These are phyloP conservation scores for Talaromyces atroroseus DNA, from an alignment of 2,329 filamentous ascomycete species.

Conservation along the genomic window DNA sequence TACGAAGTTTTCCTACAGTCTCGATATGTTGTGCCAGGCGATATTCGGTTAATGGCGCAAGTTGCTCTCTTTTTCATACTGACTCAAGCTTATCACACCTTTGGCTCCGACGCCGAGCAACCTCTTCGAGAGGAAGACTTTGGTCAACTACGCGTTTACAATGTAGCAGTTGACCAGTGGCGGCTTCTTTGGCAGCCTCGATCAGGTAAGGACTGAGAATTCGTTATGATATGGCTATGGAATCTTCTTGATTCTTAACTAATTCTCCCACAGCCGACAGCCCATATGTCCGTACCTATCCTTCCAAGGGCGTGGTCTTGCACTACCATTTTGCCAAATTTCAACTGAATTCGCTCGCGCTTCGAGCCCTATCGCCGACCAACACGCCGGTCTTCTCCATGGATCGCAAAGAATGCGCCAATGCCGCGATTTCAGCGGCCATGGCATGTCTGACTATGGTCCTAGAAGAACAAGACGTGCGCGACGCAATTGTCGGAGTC, in stretches of 20 bases:
- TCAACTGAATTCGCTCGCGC: conserved; percentile 44
- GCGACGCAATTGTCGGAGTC: conserved; percentile 45
- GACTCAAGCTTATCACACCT: conserved; percentile 51
- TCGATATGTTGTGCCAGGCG: conserved; percentile 48
- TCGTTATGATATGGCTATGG: too few relatives aligned
- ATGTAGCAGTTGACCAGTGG: conserved; percentile 50
- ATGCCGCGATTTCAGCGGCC: conserved; percentile 44
- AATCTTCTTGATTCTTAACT: background rate
- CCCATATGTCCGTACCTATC: conserved; percentile 44
- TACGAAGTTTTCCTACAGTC: conserved; percentile 53
- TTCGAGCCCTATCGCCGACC: conserved; percentile 38
- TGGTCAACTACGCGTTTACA: conserved; percentile 43
- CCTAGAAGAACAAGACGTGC: conserved; percentile 45
- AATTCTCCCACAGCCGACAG: conserved; percentile 32
- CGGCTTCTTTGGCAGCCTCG: conserved; percentile 45
- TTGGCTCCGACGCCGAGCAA: conserved; percentile 52
- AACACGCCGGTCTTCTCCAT: conserved; percentile 39
- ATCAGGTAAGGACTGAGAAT: conserved; percentile 31
- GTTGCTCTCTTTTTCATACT: conserved; percentile 56
- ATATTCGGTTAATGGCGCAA: conserved; percentile 54
- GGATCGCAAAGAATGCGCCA: conserved; percentile 41
- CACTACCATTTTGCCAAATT: conserved; percentile 52
- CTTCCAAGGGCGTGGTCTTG: conserved; percentile 47
- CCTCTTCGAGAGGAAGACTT: conserved; percentile 48
- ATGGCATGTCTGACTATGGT: conserved; percentile 45